Conservation (phyloP, 306 rosid species). For the Cyamopsis tetragonoloba region DNA sequence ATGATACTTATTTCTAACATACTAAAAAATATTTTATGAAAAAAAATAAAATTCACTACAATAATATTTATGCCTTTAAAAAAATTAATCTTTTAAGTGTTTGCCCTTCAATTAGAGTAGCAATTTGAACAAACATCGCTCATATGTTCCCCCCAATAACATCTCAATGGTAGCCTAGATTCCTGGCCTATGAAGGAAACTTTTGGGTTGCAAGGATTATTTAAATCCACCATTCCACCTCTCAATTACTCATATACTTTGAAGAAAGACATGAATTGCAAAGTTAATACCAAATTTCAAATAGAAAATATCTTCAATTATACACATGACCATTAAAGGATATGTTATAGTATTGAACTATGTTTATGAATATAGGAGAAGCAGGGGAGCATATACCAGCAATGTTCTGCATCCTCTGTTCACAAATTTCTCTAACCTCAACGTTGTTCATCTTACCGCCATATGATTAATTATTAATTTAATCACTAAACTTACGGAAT, state of each 20-base stretch:
- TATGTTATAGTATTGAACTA: slow-evolving; percentile 20
- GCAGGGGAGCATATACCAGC: slow-evolving; percentile 29
- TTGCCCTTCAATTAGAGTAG: too few species aligned
- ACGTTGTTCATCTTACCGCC: slow-evolving; percentile 13
- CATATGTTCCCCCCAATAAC: slow-evolving; percentile 20
- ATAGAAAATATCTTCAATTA: slow-evolving; percentile 15
- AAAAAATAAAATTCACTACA: too few species aligned
- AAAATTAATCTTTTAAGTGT: too few species aligned
- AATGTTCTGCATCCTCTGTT: slow-evolving; percentile 30
- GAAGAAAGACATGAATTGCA: slow-evolving; percentile 26
- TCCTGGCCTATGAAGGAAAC: slow-evolving; percentile 26
- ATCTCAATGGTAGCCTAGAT: slow-evolving; percentile 34
- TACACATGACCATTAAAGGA: slow-evolving; percentile 10
- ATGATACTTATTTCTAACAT: too few species aligned
- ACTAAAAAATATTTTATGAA: too few species aligned
- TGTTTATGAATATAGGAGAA: slow-evolving; percentile 28
- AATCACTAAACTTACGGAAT: slow-evolving; percentile 6
- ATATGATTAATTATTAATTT: slow-evolving; percentile 29
- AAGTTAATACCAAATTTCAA: not conserved
- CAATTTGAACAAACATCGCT: slow-evolving; percentile 17
- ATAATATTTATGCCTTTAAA: too few species aligned
- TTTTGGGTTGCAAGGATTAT: slow-evolving; percentile 22
- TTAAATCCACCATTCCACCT: slow-evolving; percentile 7
- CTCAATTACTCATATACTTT: slow-evolving; percentile 6
- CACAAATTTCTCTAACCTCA: slow-evolving; percentile 7